Conservation (phyloP, 164 flowering plant genomes). For the Annona squamosa region DNA sequence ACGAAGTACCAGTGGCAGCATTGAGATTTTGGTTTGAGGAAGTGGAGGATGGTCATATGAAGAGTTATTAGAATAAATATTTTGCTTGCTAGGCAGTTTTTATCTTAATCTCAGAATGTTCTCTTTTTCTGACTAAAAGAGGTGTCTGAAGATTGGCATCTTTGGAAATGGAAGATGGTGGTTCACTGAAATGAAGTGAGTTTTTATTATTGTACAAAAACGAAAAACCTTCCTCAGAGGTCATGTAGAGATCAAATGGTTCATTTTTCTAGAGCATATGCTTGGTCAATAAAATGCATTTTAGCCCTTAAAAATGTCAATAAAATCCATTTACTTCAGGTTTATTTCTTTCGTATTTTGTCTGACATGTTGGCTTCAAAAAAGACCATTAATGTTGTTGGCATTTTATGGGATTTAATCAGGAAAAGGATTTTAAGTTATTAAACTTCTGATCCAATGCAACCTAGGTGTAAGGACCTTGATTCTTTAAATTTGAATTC, state of each 20-base stretch:
- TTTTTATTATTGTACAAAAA: not conserved
- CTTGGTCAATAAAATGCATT: not conserved
- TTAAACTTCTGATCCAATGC: no score
- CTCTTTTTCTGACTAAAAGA: not conserved
- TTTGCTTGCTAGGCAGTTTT: not conserved
- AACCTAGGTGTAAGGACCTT: no score
- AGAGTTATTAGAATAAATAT: not conserved
- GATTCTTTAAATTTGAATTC: no score
- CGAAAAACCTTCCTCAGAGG: not conserved
- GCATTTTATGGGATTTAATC: no score
- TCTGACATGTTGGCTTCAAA: not conserved
- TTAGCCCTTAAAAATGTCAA: not conserved
- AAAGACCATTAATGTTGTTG: not conserved
- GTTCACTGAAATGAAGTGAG: not conserved
- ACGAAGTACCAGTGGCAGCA: not conserved
- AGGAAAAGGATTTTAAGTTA: no score
- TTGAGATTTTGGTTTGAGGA: not conserved
- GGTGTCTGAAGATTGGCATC: not conserved
- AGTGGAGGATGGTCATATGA: not conserved
- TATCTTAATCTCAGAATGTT: not conserved
- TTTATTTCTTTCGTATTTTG: not conserved
- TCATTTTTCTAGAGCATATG: conserved; percentile 4
- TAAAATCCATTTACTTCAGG: not conserved
- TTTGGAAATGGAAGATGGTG: not conserved
- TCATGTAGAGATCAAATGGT: not conserved